Percentiles rank a stretch among this genome's conserved stretches.
These are phyloP conservation scores for Mucor saturninus DNA, from an alignment of 371 early-diverging fungal species.

Conservation along the genomic window DNA sequence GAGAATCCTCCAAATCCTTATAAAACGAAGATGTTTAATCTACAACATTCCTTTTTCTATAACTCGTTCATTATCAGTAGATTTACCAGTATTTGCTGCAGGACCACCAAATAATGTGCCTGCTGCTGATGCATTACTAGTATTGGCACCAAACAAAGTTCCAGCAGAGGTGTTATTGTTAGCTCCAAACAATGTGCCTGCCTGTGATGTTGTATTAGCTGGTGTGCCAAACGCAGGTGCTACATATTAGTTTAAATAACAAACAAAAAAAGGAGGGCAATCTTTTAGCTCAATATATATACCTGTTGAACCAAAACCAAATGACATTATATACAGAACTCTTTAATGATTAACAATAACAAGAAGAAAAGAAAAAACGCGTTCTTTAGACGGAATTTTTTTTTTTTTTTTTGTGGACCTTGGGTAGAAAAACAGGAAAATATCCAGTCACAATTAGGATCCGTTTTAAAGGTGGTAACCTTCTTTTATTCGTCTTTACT, in stretches of 20 bases:
- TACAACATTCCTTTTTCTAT: not conserved
- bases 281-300: not conserved
- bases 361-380: not conserved
- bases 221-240: conserved; percentile 9
- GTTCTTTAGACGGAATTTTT: not conserved
- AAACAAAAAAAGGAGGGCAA: not conserved
- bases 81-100: conserved; percentile 19
- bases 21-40: not conserved
- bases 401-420: not conserved
- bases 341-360: not conserved
- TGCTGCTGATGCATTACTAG: conserved; percentile 36
- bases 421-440: not conserved
- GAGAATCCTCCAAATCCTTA: conserved; percentile 25
- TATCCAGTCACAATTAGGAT: not conserved
- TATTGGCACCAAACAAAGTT: conserved; percentile 24
- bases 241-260: conserved; percentile 1
- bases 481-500: not conserved
- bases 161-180: conserved; percentile 22
- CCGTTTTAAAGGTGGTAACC: not conserved
- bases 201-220: conserved; percentile 36
- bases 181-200: conserved; percentile 42
- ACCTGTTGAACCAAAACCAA: conserved; percentile 21
- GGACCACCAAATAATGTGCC: conserved; percentile 44
- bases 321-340: not conserved
- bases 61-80: not conserved